Evolutionary conservation across 768 basidiomycete species (phyloP).

Genomic region (Termitomyces sp.): DNA sequence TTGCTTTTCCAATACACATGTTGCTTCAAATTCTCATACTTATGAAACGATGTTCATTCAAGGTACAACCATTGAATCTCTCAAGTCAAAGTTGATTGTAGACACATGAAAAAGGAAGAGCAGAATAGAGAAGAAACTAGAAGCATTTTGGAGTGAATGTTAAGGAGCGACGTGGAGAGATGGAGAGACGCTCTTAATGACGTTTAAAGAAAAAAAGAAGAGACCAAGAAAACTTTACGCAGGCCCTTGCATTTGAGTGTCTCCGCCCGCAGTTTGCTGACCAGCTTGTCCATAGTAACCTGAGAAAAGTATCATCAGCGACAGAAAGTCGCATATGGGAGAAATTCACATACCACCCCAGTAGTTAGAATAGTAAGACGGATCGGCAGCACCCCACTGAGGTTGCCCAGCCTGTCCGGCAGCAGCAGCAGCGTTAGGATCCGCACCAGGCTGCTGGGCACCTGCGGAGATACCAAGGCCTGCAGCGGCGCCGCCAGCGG

Average conservation of each 20-base stretch:
- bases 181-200: constrained; percentile 10
- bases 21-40: not conserved
- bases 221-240: constrained; percentile 29
- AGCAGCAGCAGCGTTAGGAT: constrained; percentile 47
- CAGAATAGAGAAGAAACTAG: constrained; percentile 11
- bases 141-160: constrained; percentile 13
- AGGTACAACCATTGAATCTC: not conserved
- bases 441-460: constrained; percentile 53
- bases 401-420: constrained; percentile 61
- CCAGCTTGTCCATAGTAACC: constrained; percentile 77
- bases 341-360: constrained; percentile 65
- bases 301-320: constrained; percentile 20
- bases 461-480: constrained; percentile 52
- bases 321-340: constrained; percentile 2
- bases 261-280: constrained; percentile 55
- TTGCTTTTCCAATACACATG: not conserved
- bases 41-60: not conserved
- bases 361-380: constrained; percentile 77
- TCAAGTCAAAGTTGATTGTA: constrained; percentile 7
- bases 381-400: constrained; percentile 75
- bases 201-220: constrained; percentile 24
- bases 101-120: constrained; percentile 19
- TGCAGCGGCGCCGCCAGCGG: constrained; percentile 49
- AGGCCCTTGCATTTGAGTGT: constrained; percentile 51
- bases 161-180: constrained; percentile 17